Evolutionary conservation across 805 yeast genomes (phyloP), one percentile per base, ranked within the genome.

Genomic region (Cyberlindnera mississippiensis): DNA sequence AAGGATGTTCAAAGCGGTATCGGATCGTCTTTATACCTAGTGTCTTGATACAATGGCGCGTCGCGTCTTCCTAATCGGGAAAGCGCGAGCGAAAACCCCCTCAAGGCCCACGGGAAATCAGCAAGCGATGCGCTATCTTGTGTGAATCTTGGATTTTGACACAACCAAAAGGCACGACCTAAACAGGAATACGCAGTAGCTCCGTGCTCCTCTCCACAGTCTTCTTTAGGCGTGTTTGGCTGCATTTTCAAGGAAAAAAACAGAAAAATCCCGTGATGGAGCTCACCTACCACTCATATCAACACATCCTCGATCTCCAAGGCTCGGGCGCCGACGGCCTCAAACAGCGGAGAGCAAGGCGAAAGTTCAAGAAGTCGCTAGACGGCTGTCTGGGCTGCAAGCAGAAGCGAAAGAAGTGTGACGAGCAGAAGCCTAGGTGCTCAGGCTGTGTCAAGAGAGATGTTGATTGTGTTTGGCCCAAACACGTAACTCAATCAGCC

Each of bases 331-430:
- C 41, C 2, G 33, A 38, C 4, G 45, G 34, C 16, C 33, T 43
- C 9, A 45, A 46, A 33, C 37, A 37, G 33, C 46, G 40, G 18
- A 44, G 38, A 11, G 33, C 43, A 3, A 18, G 53, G 5, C 35
- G 43, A 19, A 46, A 46, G 41, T 46, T 42, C 42, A 44, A 41
- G 33, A 54, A 53, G 42, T 47, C 55, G 2, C 30, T 42, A 15
- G 43, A 53, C 26, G 60, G 60, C 4, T 56, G 60, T 33, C 11
- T 50, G 8, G 29, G 27, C 11, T 56, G 60, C 35, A 55, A 55
- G 30, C 41, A 40, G 33, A 44, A 50, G 35, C 41, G 53, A 28
- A 54, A 55, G 47, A 56, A 56, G 35, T 56, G 60, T 36, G 60
- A 55, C 38, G 60, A 56, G 33, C 7, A 20, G 20, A 53, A 56